A percentile compares a stretch with the other conserved stretches of the same genome.
These are phyloP conservation scores for Tulasnella sp. DNA, from an alignment of 768 basidiomycete genomes.

Conservation along the genomic window DNA sequence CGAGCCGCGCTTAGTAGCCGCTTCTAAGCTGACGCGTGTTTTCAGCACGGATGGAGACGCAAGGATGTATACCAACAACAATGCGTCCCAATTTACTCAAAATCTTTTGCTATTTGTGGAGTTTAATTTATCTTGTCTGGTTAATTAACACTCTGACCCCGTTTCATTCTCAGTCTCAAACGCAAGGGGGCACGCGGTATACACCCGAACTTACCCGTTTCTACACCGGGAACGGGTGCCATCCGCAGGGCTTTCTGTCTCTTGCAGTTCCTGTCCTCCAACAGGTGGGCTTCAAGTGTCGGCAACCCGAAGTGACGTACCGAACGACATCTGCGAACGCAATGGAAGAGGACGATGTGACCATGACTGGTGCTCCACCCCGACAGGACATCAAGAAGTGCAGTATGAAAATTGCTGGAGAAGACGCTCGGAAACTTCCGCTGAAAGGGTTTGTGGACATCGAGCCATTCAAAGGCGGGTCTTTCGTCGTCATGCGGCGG, in stretches of 20 bases:
- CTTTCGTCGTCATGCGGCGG: slow-evolving; percentile 17
- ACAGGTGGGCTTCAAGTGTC: slow-evolving; percentile 15
- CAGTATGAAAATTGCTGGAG: slow-evolving; percentile 41
- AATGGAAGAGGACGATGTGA: neutral
- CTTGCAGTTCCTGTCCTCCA: slow-evolving; percentile 39
- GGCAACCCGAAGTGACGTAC: slow-evolving; percentile 5
- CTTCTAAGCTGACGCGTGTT: neutral
- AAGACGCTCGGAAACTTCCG: slow-evolving; percentile 47
- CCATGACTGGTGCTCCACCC: neutral
- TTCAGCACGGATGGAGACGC: slow-evolving; percentile 41
- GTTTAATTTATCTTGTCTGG: neutral
- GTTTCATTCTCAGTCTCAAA: slow-evolving; percentile 52
- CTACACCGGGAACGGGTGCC: slow-evolving; percentile 44
- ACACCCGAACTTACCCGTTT: slow-evolving; percentile 71
- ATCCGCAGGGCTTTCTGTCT: slow-evolving; percentile 43
- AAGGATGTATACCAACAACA: slow-evolving; percentile 41
- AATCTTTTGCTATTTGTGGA: slow-evolving; percentile 66
- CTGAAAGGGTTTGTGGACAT: slow-evolving; percentile 69
- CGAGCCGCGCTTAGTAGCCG: neutral
- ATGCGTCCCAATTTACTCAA: slow-evolving; percentile 65
- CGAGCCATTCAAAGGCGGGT: slow-evolving; percentile 45
- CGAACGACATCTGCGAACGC: neutral
- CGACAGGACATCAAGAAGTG: neutral
- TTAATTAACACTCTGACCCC: too few relatives aligned
- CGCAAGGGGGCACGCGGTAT: slow-evolving; percentile 60